Evolutionary conservation across 73 alveolate genomes (phyloP).

Genomic region (Paramecium bursaria): DNA sequence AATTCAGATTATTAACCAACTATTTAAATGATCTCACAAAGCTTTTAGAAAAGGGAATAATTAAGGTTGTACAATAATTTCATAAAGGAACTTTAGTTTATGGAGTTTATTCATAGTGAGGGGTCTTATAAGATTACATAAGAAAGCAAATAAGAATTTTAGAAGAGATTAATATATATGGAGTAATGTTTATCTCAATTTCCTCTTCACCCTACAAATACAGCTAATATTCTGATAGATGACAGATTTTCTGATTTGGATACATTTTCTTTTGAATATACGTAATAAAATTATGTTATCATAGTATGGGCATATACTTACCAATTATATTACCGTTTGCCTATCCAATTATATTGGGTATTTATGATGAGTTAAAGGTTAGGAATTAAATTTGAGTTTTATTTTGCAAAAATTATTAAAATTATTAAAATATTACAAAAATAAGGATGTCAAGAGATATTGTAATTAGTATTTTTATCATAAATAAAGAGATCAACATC

Average conservation of each 20-base stretch:
- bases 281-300: background rate
- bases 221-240: constrained; percentile 8
- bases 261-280: constrained; percentile 2
- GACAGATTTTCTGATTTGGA: background rate
- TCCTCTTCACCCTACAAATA: background rate
- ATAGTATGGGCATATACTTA: constrained; percentile 19
- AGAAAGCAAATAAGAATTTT: constrained; percentile 21
- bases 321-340: constrained; percentile 38
- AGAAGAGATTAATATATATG: background rate
- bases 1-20: background rate
- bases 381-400: too few relatives aligned
- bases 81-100: background rate
- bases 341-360: constrained; percentile 51
- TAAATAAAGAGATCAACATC: too few relatives aligned
- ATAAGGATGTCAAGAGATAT: too few relatives aligned
- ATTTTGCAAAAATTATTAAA: too few relatives aligned
- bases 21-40: background rate
- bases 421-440: too few relatives aligned
- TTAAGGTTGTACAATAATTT: background rate
- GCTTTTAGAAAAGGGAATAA: constrained; percentile 18
- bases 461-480: too few relatives aligned
- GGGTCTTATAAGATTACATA: constrained; percentile 1
- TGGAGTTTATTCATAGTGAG: background rate
- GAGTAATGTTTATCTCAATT: background rate
- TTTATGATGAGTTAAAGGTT: constrained; percentile 39